These are phyloP conservation scores for Nigrospora sphaerica DNA, from an alignment of 2,329 filamentous ascomycete species.

Conservation along the genomic window DNA sequence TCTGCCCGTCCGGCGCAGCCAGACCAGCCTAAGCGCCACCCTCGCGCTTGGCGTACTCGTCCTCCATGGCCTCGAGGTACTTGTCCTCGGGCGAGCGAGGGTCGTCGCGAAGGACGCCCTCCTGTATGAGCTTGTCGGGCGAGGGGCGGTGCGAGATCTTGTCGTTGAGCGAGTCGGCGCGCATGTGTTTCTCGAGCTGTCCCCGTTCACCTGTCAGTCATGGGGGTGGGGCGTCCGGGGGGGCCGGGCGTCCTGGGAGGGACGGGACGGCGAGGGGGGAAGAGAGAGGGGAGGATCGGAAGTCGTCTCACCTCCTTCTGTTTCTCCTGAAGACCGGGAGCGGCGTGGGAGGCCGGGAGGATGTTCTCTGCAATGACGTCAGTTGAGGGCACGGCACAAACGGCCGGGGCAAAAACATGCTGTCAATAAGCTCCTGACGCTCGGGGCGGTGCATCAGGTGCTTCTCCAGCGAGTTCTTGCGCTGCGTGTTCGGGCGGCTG, in stretches of 20 bases:
- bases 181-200: constrained; percentile 77
- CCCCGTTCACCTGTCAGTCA: not conserved
- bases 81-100: constrained; percentile 49
- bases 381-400: constrained; percentile 1
- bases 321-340: constrained; percentile 70
- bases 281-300: not conserved
- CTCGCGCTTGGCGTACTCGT: constrained; percentile 57
- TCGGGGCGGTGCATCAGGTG: constrained; percentile 68
- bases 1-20: too few species aligned
- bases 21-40: constrained; percentile 40
- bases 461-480: constrained; percentile 66
- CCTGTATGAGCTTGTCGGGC: constrained; percentile 68
- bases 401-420: constrained; percentile 39
- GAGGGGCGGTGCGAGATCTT: constrained; percentile 73
- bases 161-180: constrained; percentile 77
- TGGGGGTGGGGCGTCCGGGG: not conserved
- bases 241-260: not conserved
- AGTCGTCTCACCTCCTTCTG: constrained; percentile 57
- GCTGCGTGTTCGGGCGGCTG: constrained; percentile 36
- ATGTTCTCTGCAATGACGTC: constrained; percentile 62
- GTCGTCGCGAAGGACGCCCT: constrained; percentile 70
- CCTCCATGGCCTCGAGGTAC: constrained; percentile 55
- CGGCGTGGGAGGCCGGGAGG: constrained; percentile 69
- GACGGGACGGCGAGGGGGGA: not conserved
- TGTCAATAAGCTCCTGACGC: constrained; percentile 70